Base-by-base conservation (phyloP, 202 grass and related monocot species). In the Tripidium arundinaceum region DNA sequence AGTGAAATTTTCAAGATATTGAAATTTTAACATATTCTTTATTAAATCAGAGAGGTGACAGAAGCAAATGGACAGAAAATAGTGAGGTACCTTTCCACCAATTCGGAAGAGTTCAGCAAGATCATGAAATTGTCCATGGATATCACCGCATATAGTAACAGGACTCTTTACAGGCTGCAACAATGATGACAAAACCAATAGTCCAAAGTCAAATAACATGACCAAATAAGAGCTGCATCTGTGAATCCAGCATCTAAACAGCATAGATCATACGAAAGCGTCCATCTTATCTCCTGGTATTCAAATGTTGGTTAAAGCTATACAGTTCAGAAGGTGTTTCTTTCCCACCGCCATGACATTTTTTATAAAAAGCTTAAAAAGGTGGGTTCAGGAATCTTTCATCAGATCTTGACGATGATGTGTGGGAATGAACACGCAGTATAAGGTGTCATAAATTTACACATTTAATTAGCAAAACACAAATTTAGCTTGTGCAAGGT, bases 71-170 rank as follows among this genome's bases (percentile, higher is more conserved):
- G 45, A 80, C 18, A 78, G 14, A 25, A 78, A 43, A 86, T 59
- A 78, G 75, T 4, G 45, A 2, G 88, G 91, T 39, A 94, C 86
- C 54, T 94, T 86, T 10, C 91, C 91, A 0, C 88, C 88, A 7
- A 88, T 90, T 40, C 80, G 83, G 62, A 94, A 94, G 36, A 94
- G 91, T 68, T 94, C 90, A 83, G 90, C 90, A 37, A 94, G 69
- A 85, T 94, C 91, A 67, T 94, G 88, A 69, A 94, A 94, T 67
- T 91, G 88, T 5, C 88, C 88, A 27, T 94, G 88, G 62, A 94
- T 94, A 72, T 94, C 91, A 24, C 88, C 91, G 74, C 91, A 79
- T 27, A 93, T 82, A 2, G 87, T 93, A 19, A 93, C 85, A 1
- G 87, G 91, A 68, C 86, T 94, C 80, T 90, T 94, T 18, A 94